Percentiles rank a stretch among this genome's conserved stretches.
Conservation (phyloP, 306 rosid species). For the Cicer judaicum region DNA sequence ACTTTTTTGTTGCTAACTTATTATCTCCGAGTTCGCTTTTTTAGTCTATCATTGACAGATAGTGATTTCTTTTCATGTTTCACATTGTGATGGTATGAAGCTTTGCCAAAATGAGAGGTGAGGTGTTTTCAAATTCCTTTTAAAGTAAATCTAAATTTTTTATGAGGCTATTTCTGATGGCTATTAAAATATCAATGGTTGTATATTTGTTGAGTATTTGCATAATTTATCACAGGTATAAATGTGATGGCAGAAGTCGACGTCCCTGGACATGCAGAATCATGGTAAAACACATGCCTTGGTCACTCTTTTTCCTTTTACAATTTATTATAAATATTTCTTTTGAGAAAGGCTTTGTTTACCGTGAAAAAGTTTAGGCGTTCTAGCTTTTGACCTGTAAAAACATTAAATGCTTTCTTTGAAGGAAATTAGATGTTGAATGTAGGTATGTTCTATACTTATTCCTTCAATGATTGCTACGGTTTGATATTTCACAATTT, state of each 20-base stretch:
- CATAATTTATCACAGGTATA: slow-evolving; percentile 67
- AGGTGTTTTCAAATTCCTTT: slow-evolving; percentile 48
- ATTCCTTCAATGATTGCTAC: neutral
- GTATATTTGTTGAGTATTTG: slow-evolving; percentile 34
- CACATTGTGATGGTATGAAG: slow-evolving; percentile 55
- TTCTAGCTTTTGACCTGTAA: slow-evolving; percentile 13
- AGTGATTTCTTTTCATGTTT: slow-evolving; percentile 51
- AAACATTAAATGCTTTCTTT: slow-evolving; percentile 8
- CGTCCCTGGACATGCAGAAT: slow-evolving; percentile 94
- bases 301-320: slow-evolving; percentile 5
- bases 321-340: slow-evolving; percentile 7
- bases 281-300: slow-evolving; percentile 66
- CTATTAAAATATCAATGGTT: slow-evolving; percentile 5
- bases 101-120: slow-evolving; percentile 91
- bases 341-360: neutral
- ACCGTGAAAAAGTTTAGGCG: neutral
- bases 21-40: slow-evolving; percentile 36
- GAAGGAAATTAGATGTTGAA: slow-evolving; percentile 34
- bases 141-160: slow-evolving; percentile 22
- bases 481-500: slow-evolving; percentile 28
- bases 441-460: slow-evolving; percentile 1
- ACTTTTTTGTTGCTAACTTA: slow-evolving; percentile 13
- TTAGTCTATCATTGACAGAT: slow-evolving; percentile 47
- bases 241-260: slow-evolving; percentile 94
- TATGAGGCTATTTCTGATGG: slow-evolving; percentile 27